Evolutionary conservation across 2,329 filamentous ascomycete genomes (phyloP).

Genomic region (Sclerotinia spermophila): DNA sequence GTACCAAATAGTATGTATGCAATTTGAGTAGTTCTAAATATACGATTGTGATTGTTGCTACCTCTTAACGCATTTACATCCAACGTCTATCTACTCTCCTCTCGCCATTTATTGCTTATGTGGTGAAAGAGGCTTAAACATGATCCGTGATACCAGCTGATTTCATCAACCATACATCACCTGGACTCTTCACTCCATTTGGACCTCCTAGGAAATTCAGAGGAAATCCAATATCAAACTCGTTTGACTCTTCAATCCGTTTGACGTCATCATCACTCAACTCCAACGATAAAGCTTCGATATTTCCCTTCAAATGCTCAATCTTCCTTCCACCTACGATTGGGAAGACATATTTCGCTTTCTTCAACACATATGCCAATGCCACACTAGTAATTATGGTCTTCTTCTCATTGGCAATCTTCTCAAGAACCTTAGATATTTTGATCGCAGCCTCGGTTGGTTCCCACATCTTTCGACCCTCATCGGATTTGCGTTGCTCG

Average conservation of each 20-base stretch:
- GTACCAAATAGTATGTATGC: not conserved
- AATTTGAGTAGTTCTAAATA: not conserved
- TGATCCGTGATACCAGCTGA: slow-evolving; percentile 51
- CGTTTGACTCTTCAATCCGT: slow-evolving; percentile 59
- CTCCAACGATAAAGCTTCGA: slow-evolving; percentile 60
- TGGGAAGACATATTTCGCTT: slow-evolving; percentile 69
- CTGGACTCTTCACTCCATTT: slow-evolving; percentile 30
- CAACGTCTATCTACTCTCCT: not conserved
- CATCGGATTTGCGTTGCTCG: slow-evolving; percentile 43
- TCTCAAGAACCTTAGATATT: slow-evolving; percentile 46
- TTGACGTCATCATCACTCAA: slow-evolving; percentile 60
- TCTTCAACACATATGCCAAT: slow-evolving; percentile 70
- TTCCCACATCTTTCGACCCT: slow-evolving; percentile 33
- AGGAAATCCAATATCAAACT: slow-evolving; percentile 67
- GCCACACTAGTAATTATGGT: slow-evolving; percentile 60
- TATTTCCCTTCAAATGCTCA: slow-evolving; percentile 66
- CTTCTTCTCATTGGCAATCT: slow-evolving; percentile 55
- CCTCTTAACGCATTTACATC: not conserved
- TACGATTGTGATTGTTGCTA: not conserved
- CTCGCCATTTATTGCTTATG: not conserved
- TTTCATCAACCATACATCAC: slow-evolving; percentile 32
- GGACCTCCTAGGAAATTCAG: slow-evolving; percentile 50
- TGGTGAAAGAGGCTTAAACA: slow-evolving; percentile 35
- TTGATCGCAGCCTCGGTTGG: slow-evolving; percentile 49
- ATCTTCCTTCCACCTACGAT: slow-evolving; percentile 68